Evolutionary conservation across 768 basidiomycete genomes (phyloP).

Genomic region (Lentinula sp.): DNA sequence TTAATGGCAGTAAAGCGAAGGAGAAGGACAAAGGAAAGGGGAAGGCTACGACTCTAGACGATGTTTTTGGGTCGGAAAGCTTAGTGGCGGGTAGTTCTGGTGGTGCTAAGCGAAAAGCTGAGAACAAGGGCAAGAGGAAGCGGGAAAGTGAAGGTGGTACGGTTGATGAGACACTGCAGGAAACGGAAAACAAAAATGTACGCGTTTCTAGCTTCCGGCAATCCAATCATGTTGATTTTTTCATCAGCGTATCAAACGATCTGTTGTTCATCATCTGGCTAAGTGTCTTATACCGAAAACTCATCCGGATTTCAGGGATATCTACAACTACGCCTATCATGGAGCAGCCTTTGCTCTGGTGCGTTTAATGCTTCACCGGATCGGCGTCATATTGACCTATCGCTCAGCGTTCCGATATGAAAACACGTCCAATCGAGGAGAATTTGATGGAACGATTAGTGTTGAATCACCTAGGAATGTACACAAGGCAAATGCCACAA

Average conservation of each 20-base stretch:
- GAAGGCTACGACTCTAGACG: constrained; percentile 27
- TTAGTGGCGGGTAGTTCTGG: neutral
- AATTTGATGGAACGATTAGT: neutral
- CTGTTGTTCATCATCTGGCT: constrained; percentile 35
- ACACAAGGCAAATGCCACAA: neutral
- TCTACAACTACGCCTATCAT: constrained; percentile 38
- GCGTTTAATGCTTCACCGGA: constrained; percentile 12
- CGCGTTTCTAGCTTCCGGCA: constrained; percentile 13
- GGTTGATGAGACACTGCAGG: constrained; percentile 27
- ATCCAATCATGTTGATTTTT: neutral
- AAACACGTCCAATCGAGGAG: constrained; percentile 9
- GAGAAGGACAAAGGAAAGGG: constrained; percentile 26
- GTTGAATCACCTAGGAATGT: neutral
- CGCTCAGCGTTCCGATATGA: constrained; percentile 37
- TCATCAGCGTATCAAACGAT: constrained; percentile 38
- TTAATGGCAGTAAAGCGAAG: constrained; percentile 11
- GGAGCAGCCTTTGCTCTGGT: constrained; percentile 50
- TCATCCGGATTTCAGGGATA: constrained; percentile 48
- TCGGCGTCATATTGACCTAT: neutral
- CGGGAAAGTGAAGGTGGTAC: constrained; percentile 15
- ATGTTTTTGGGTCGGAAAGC: constrained; percentile 23
- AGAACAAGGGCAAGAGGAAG: constrained; percentile 24
- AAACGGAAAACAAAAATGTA: constrained; percentile 61
- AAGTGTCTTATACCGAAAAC: constrained; percentile 30
- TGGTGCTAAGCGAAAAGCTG: constrained; percentile 10